Conservation (phyloP, 2,329 filamentous ascomycete species). For the Pyrenochaeta sp. region DNA sequence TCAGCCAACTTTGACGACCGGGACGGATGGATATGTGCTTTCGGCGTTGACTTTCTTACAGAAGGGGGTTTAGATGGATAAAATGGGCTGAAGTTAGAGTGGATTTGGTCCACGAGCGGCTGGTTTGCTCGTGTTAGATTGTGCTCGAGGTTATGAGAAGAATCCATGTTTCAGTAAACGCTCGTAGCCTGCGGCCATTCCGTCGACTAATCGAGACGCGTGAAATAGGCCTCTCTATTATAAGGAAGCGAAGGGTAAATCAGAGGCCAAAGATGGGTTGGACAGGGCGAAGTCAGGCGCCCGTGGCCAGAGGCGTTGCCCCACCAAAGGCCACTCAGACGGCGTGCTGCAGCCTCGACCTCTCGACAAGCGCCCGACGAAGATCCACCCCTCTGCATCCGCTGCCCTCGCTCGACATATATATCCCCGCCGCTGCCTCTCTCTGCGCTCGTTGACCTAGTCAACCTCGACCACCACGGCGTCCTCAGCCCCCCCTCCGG, state of each 20-base stretch:
- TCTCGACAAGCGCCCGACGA: slow-evolving; percentile 16
- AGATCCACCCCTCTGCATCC: slow-evolving; percentile 7
- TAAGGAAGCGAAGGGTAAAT: not conserved
- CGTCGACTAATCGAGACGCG: too few species aligned
- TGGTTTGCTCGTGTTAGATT: too few species aligned
- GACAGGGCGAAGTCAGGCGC: slow-evolving; percentile 17
- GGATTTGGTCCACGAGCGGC: too few species aligned
- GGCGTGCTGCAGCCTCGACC: slow-evolving; percentile 12
- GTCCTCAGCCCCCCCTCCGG: slow-evolving; percentile 19
- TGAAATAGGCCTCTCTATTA: too few species aligned
- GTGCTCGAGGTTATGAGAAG: too few species aligned
- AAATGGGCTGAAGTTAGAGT: too few species aligned
- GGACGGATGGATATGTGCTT: slow-evolving; percentile 59
- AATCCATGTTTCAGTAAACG: too few species aligned
- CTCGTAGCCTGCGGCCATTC: too few species aligned
- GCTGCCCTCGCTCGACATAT: slow-evolving; percentile 14
- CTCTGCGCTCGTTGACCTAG: too few species aligned
- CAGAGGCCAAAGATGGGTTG: slow-evolving; percentile 5
- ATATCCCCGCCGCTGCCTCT: too few species aligned
- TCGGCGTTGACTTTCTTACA: slow-evolving; percentile 59
- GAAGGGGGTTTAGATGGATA: slow-evolving; percentile 11
- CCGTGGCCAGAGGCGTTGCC: slow-evolving; percentile 3
- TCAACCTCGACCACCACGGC: slow-evolving; percentile 19
- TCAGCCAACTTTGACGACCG: slow-evolving; percentile 64
- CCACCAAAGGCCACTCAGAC: slow-evolving; percentile 16